Conservation (phyloP, 1,284 basidiomycete genomes). For the Puccinia brachypodii region DNA sequence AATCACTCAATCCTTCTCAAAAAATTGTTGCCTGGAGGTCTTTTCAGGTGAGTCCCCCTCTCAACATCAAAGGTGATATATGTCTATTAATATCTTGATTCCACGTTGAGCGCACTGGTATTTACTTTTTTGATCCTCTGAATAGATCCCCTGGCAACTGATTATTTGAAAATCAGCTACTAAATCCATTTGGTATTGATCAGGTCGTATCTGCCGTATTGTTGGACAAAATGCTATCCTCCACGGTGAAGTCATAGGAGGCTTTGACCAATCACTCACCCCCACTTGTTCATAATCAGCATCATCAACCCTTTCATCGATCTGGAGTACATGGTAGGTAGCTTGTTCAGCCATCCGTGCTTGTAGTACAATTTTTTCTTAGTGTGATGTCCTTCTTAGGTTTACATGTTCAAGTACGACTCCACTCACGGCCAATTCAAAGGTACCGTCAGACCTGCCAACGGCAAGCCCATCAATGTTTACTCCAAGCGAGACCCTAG, state of each 20-base stretch:
- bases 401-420: constrained; percentile 99
- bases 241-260: constrained; percentile 63
- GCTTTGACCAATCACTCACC: background rate
- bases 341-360: background rate
- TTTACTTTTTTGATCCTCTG: too few species aligned
- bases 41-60: too few species aligned
- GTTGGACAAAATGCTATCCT: constrained; percentile 91
- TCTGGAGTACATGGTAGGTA: constrained; percentile 84
- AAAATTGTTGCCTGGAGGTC: too few species aligned
- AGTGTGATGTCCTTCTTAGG: constrained; percentile 60
- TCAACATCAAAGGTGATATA: too few species aligned
- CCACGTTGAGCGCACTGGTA: too few species aligned
- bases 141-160: constrained; percentile 10
- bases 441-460: constrained; percentile 77
- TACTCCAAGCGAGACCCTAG: constrained; percentile 84
- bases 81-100: too few species aligned
- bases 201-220: constrained; percentile 97
- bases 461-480: constrained; percentile 77
- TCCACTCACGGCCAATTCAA: constrained; percentile 96
- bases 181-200: background rate
- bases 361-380: background rate
- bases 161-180: constrained; percentile 3
- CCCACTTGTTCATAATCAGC: constrained; percentile 50
- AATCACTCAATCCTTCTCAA: too few species aligned
- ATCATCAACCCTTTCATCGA: constrained; percentile 79